Evolutionary conservation across 2,329 filamentous ascomycete genomes (phyloP), one percentile per base, ranked within the genome.

Genomic region (Fonsecaea multimorphosa): DNA sequence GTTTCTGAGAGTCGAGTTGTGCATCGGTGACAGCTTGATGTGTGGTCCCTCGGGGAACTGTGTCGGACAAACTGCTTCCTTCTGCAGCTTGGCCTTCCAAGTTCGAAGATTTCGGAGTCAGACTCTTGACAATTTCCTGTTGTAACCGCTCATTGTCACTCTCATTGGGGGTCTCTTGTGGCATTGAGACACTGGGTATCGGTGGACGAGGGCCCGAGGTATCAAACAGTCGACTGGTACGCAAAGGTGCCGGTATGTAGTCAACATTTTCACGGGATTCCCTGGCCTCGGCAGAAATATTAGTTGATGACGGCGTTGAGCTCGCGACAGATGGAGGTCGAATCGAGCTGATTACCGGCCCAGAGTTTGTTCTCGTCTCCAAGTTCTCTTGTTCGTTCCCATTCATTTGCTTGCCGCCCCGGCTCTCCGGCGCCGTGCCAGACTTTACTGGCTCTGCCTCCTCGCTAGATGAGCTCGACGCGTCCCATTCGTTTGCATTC

Each of bases 111-210:
- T 64, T 69, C 8, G 79, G 77, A 49, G 78, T 82, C 57, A 82
- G 70, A 3, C 80, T 81, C 53, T 77, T 78, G n/a, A 82, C 81
- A n/a, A 83, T 83, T 64, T 82, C 81, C 63, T 79, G 77, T 51
- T 79, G 74, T 49, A 83, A 67, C 36, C 79, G 77, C 63, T 83
- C 81, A 69, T 76, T 80, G 63, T 82, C 79, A 34, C 76, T 73
- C 56, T 79, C 77, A 40, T 76, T 72, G 2, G 78, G 74, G 7
- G 76, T 77, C 7, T 74, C 74, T 29, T 78, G 75, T 8, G 76
- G 73, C 56, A 74, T 76, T 38, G 76, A 66, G 1, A 75, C 71
- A 16, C 76, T 74, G 5, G 75, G 69, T 31, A 78, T 75, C 6
- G 75, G 72, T 31, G 78, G 76, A n/a, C 77, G 73, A 22, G 56